These are phyloP conservation scores for Tetrapyrgos nigripes DNA, from an alignment of 1,284 basidiomycete genomes.

Conservation along the genomic window DNA sequence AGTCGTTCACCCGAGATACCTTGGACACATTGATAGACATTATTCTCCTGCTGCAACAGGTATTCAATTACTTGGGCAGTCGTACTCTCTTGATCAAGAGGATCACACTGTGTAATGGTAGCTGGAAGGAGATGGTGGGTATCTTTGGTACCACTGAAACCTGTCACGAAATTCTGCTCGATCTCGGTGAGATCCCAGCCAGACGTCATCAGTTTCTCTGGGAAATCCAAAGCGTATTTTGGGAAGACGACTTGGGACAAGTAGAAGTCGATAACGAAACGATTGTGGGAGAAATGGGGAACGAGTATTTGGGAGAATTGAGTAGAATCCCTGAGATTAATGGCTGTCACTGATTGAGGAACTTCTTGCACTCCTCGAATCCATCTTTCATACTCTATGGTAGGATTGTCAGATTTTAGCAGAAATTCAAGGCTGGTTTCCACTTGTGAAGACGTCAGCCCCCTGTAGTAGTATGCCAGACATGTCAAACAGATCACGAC, in stretches of 20 bases:
- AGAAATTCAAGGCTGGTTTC: constrained; percentile 46
- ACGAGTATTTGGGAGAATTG: constrained; percentile 39
- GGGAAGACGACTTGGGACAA: constrained; percentile 56
- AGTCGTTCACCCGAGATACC: constrained; percentile 4
- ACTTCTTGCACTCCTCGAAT: neutral
- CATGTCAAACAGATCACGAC: constrained; percentile 54
- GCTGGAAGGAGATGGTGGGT: constrained; percentile 37
- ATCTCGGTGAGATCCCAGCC: constrained; percentile 60
- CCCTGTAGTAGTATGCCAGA: constrained; percentile 58
- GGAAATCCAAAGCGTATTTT: constrained; percentile 54
- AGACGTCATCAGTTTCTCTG: constrained; percentile 50
- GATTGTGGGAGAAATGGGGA: constrained; percentile 44
- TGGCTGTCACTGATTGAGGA: constrained; percentile 39
- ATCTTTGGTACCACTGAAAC: constrained; percentile 46
- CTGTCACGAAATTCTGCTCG: constrained; percentile 39
- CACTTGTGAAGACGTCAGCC: constrained; percentile 49
- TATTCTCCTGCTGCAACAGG: constrained; percentile 51
- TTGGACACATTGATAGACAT: constrained; percentile 35
- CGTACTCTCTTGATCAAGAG: constrained; percentile 46
- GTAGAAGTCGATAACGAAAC: constrained; percentile 54
- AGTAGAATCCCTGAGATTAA: constrained; percentile 49
- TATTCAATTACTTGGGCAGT: constrained; percentile 55
- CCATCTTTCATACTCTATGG: constrained; percentile 51
- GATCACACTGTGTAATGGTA: constrained; percentile 36
- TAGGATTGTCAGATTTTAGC: constrained; percentile 50